Conservation (phyloP, 345 rosid genomes). For the Stellera chamaejasme region DNA sequence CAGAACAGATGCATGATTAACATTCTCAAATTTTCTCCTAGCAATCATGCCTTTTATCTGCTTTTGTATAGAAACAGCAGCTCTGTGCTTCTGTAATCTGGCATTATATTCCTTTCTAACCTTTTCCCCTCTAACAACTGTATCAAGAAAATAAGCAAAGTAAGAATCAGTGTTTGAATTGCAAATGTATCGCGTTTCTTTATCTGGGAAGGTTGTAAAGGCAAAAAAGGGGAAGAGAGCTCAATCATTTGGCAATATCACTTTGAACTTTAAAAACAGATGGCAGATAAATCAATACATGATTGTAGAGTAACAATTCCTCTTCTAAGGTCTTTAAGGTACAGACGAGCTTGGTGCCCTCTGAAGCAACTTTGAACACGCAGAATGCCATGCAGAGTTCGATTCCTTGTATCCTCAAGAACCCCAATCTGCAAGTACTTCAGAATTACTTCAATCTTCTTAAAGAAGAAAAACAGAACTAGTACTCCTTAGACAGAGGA, state of each 20-base stretch:
- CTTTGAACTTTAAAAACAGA: not conserved
- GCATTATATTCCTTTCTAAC: conserved; percentile 58
- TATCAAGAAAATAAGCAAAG: conserved; percentile 15
- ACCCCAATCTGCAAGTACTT: conserved; percentile 67
- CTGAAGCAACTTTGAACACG: conserved; percentile 95
- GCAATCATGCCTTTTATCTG: conserved; percentile 45
- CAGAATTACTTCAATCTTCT: not conserved
- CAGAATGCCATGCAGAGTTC: conserved; percentile 90
- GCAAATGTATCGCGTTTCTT: not conserved
- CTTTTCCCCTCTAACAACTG: conserved; percentile 80
- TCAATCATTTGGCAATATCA: no score
- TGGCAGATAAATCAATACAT: conserved; percentile 36
- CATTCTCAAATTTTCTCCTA: conserved; percentile 32
- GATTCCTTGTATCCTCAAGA: conserved; percentile 96
- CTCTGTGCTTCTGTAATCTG: conserved; percentile 59
- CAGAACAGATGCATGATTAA: conserved; percentile 44
- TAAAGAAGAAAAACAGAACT: not conserved
- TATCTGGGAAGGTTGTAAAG: not conserved
- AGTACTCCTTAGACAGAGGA: conserved; percentile 1
- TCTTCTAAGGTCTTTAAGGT: conserved; percentile 49
- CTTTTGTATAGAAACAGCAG: conserved; percentile 79
- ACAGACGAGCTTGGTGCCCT: conserved; percentile 77
- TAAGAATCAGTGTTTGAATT: conserved; percentile 3
- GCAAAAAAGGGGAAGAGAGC: not conserved
- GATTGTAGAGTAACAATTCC: conserved; percentile 71